phyloP scores from a whole-genome alignment of 1,284 basidiomycete genomes.

The Ustilago vetiveriae region DNA sequence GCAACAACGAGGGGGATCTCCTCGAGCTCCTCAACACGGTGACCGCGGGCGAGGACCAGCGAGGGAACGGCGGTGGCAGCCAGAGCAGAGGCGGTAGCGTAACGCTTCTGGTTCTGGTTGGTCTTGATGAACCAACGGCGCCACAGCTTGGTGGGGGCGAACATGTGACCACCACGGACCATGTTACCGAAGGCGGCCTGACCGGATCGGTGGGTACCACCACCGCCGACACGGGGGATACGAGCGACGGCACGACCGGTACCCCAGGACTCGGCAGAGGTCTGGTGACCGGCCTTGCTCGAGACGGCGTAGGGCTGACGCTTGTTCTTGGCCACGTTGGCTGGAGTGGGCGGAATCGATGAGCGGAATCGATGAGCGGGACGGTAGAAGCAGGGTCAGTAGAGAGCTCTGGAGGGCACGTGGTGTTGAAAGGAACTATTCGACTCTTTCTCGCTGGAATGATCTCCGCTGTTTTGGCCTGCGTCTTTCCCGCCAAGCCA shows the following conservation, averaged over 20 bases:
- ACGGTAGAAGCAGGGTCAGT: too few species aligned
- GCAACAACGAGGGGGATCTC: slow-evolving; percentile 95
- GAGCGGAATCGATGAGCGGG: too few species aligned
- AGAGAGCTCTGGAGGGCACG: too few species aligned
- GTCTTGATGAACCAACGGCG: slow-evolving; percentile 99
- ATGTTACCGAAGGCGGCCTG: slow-evolving; percentile 89
- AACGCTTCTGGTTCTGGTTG: slow-evolving; percentile 99
- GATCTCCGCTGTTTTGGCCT: too few species aligned
- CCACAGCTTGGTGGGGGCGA: slow-evolving; percentile 99
- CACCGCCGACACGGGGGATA: slow-evolving; percentile 99
- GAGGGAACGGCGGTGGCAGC: slow-evolving; percentile 98
- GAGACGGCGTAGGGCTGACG: slow-evolving; percentile 96
- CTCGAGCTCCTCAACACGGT: slow-evolving; percentile 96
- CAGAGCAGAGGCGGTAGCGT: slow-evolving; percentile 95
- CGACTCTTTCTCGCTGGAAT: too few species aligned
- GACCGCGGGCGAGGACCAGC: slow-evolving; percentile 97
- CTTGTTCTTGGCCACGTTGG: slow-evolving; percentile 98
- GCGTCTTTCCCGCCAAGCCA: too few species aligned
- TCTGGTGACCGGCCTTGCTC: slow-evolving; percentile 98
- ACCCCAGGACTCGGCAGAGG: slow-evolving; percentile 98
- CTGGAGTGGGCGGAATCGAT: slow-evolving; percentile 69
- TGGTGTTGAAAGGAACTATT: too few species aligned
- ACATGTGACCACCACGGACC: slow-evolving; percentile 91
- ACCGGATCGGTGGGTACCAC: slow-evolving; percentile 97
- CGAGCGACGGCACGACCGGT: slow-evolving; percentile 99